These are phyloP conservation scores for Malassezia psittaci DNA, from an alignment of 1,284 basidiomycete species.

Conservation along the genomic window DNA sequence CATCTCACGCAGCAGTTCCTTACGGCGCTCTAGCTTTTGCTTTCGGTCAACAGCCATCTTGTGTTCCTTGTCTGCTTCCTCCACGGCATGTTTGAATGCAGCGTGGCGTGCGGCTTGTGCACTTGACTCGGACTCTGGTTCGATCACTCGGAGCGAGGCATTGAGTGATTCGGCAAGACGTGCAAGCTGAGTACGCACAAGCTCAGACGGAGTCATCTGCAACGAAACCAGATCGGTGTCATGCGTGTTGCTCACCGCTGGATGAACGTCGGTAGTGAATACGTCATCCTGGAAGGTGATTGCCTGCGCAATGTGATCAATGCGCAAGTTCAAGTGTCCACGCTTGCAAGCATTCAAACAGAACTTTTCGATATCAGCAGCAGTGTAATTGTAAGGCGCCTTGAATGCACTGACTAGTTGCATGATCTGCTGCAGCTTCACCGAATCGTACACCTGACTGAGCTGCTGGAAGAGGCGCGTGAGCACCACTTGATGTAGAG, in stretches of 20 bases:
- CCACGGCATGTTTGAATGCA: constrained; percentile 38
- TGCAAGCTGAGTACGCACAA: constrained; percentile 45
- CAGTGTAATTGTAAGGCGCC: constrained; percentile 39
- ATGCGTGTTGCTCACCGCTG: constrained; percentile 24
- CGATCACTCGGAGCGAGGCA: constrained; percentile 38
- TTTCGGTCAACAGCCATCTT: constrained; percentile 41
- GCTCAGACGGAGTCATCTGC: constrained; percentile 42
- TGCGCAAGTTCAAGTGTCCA: constrained; percentile 74
- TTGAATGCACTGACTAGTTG: constrained; percentile 45
- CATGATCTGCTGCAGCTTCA: constrained; percentile 54
- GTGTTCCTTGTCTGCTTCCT: constrained; percentile 41
- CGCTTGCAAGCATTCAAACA: constrained; percentile 81
- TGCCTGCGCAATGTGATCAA: constrained; percentile 78
- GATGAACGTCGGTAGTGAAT: constrained; percentile 41
- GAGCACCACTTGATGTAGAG: constrained; percentile 82
- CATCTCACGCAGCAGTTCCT: constrained; percentile 78
- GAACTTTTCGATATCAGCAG: constrained; percentile 55
- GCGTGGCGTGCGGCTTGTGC: constrained; percentile 32
- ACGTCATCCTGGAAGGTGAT: constrained; percentile 74
- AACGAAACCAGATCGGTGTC: constrained; percentile 39
- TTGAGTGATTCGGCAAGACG: constrained; percentile 43
- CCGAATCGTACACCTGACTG: constrained; percentile 82
- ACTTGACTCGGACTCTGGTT: constrained; percentile 24
- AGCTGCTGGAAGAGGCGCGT: constrained; percentile 88
- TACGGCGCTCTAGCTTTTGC: constrained; percentile 66